Evolutionary conservation across 805 yeast genomes (phyloP).

Genomic region (Cyberlindnera samutprakarnensis): DNA sequence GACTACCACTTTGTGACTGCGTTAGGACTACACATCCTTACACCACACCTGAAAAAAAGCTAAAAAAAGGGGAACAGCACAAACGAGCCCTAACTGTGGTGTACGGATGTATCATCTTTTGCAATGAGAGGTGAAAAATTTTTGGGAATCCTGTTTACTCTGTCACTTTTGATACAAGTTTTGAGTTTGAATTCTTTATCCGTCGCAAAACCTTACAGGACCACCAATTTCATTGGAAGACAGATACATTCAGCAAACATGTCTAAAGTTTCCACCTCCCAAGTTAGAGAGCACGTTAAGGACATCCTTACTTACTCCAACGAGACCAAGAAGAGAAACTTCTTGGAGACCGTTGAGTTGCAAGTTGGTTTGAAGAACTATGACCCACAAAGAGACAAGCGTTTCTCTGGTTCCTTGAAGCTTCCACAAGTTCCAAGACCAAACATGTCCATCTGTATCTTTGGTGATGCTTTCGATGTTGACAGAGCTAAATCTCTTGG

Average conservation of each 20-base stretch:
- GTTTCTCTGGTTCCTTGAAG: slow-evolving; percentile 99
- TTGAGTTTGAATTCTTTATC: slow-evolving; percentile 9
- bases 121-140: slow-evolving; percentile 1
- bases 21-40: too few species aligned
- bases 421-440: slow-evolving; percentile 99
- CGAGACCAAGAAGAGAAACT: slow-evolving; percentile 99
- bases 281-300: slow-evolving; percentile 95
- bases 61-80: too few species aligned
- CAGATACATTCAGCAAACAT: slow-evolving; percentile 41
- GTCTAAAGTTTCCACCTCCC: slow-evolving; percentile 87
- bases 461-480: slow-evolving; percentile 99
- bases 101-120: slow-evolving; percentile 3
- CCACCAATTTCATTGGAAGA: slow-evolving; percentile 71
- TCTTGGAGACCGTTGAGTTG: slow-evolving; percentile 98
- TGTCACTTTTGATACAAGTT: not conserved
- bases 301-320: slow-evolving; percentile 83
- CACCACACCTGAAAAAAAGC: too few species aligned
- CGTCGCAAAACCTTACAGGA: slow-evolving; percentile 43
- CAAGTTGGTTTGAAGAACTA: slow-evolving; percentile 99
- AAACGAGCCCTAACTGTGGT: slow-evolving; percentile 1
- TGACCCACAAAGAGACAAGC: slow-evolving; percentile 99
- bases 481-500: slow-evolving; percentile 99
- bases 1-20: too few species aligned
- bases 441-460: slow-evolving; percentile 99
- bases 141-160: not conserved